Base-by-base conservation (phyloP, 2,329 filamentous ascomycete species). In the Aureobasidium uvarum region DNA sequence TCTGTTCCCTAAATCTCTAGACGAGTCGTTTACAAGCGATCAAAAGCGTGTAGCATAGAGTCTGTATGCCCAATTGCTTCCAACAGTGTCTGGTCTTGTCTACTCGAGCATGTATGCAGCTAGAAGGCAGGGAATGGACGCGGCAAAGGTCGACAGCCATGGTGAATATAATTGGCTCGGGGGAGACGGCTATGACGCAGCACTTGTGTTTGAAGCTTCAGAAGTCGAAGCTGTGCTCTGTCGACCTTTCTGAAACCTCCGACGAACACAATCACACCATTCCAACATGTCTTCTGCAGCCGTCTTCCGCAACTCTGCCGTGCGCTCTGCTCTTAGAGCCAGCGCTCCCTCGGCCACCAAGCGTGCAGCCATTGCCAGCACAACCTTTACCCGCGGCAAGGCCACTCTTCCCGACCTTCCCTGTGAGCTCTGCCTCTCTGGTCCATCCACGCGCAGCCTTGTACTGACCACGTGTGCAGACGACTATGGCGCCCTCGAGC, bases 401-500 rank as follows among this genome's bases (percentile, higher is more conserved):
- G 94, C 91, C 62, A 96, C 93, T 48, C 89, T 99, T 48, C 95
- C 95, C 69, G 93, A 97, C 74, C 88, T 98, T 14, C 76, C 86
- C 72, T 92, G 89, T 91, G 83, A 69, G 85, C 76, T 28, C 10
- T 14, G 18, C 7, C 18, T 48, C 41, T 38, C 5, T 11, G 11
- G 5, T 23, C 10, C n/a, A 20, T 33, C 20, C 10, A 14, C 8
- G n/a, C 13, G 23, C 10, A 25, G 16, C 7, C 10, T 18, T 3
- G 14, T 11, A 50, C 56, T 60, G 43, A 60, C n/a, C 28, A 11
- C 20, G 8, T 18, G 28, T 16, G 4, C 58, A 96, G 94, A 98
- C 77, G 95, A 97, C 84, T 99, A 97, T 79, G 91, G 89, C 76
- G 95, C 93, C 62, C 92, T 99, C 73, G 95, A 99, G 82, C 86